These are phyloP conservation scores for Melampsora abietis-canadensis DNA, from an alignment of 1,284 basidiomycete genomes.

Conservation along the genomic window DNA sequence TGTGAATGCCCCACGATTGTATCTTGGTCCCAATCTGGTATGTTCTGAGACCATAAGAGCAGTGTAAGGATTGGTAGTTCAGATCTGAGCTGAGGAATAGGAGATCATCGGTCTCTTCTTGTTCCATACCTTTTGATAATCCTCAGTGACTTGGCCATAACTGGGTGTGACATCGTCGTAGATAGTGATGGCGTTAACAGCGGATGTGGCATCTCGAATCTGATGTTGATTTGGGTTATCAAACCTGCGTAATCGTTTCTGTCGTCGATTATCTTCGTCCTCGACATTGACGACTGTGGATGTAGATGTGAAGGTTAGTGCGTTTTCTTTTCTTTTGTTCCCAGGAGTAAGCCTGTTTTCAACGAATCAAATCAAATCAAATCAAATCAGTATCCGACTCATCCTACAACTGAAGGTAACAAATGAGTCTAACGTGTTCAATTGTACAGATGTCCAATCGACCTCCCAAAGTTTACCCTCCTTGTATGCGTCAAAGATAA, in stretches of 20 bases:
- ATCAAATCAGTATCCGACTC: slow-evolving; percentile 43
- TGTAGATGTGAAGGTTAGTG: slow-evolving; percentile 14
- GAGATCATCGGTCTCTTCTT: not conserved
- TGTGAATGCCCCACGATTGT: slow-evolving; percentile 89
- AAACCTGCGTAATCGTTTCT: slow-evolving; percentile 52
- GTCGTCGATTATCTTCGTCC: slow-evolving; percentile 49
- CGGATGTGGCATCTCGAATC: slow-evolving; percentile 47
- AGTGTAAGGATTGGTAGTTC: not conserved
- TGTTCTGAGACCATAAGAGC: slow-evolving; percentile 63
- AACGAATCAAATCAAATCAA: slow-evolving; percentile 44
- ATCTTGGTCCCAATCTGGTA: slow-evolving; percentile 91
- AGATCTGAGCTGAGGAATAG: too few relatives aligned
- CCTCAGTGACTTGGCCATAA: slow-evolving; percentile 19
- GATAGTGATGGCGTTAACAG: slow-evolving; percentile 47
- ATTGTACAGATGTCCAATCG: slow-evolving; percentile 76
- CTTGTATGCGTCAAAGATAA: slow-evolving; percentile 55
- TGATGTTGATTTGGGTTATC: slow-evolving; percentile 47
- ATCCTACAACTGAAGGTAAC: slow-evolving; percentile 46
- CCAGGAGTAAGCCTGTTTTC: slow-evolving; percentile 64
- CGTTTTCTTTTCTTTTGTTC: slow-evolving; percentile 61
- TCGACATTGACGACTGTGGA: slow-evolving; percentile 24
- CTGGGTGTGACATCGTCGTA: slow-evolving; percentile 37
- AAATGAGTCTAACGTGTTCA: slow-evolving; percentile 64
- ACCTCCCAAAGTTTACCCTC: slow-evolving; percentile 78
- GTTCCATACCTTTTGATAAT: slow-evolving; percentile 29